Evolutionary conservation across 352 stramenopile genomes (phyloP).

Genomic region (Phytopythium oedochilum): DNA sequence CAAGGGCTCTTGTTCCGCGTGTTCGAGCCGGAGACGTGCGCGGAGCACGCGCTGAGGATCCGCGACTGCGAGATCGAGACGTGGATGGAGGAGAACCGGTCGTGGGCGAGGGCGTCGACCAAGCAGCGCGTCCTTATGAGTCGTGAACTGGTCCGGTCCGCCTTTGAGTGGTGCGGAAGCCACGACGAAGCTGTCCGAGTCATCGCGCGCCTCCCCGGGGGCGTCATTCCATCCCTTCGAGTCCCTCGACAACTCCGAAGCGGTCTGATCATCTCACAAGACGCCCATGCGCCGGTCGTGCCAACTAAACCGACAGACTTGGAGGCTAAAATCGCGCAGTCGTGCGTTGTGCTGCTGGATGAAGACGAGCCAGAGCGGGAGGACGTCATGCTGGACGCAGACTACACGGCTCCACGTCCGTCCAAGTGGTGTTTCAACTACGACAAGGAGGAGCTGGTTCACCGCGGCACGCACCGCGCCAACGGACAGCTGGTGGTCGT

Average conservation of each 20-base stretch:
- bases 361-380: constrained; percentile 15
- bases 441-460: constrained; percentile 48
- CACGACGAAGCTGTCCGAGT: constrained; percentile 13
- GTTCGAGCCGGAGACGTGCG: constrained; percentile 42
- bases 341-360: constrained; percentile 47
- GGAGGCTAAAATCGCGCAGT: constrained; percentile 13
- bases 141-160: constrained; percentile 16
- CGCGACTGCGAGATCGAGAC: constrained; percentile 52
- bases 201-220: constrained; percentile 22
- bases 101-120: constrained; percentile 27
- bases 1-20: constrained; percentile 31
- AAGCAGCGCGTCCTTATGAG: constrained; percentile 12
- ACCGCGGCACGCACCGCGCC: constrained; percentile 49
- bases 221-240: constrained; percentile 4
- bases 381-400: constrained; percentile 8
- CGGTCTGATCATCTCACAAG: background rate
- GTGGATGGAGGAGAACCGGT: constrained; percentile 22
- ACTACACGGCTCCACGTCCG: background rate
- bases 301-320: background rate
- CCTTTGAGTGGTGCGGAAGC: constrained; percentile 27
- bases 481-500: constrained; percentile 55
- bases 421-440: constrained; percentile 33
- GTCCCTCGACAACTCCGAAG: background rate
- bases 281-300: background rate
- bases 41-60: constrained; percentile 41